Conservation (phyloP, 2,329 filamentous ascomycete species). For the Fusarium sp. region DNA sequence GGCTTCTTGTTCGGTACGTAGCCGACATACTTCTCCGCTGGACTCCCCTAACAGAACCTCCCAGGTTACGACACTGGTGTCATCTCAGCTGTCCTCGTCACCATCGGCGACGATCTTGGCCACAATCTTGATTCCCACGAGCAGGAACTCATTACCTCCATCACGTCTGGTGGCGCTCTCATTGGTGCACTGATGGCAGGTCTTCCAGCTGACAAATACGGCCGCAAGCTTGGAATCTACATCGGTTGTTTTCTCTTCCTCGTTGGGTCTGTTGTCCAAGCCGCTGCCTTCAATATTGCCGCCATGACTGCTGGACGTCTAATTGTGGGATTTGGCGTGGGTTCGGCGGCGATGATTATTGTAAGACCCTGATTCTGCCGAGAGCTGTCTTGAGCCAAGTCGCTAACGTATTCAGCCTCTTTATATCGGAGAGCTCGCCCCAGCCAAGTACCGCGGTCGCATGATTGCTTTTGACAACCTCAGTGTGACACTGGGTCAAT, state of each 20-base stretch:
- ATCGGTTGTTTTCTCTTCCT: constrained; percentile 40
- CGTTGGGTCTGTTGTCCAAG: constrained; percentile 40
- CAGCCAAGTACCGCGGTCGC: constrained; percentile 58
- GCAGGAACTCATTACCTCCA: constrained; percentile 61
- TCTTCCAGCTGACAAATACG: constrained; percentile 39
- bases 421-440: constrained; percentile 62
- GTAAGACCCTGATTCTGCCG: accelerated
- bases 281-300: constrained; percentile 37
- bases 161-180: constrained; percentile 54
- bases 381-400: too few relatives aligned
- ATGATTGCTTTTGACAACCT: constrained; percentile 61
- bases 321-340: constrained; percentile 59
- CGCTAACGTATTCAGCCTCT: constrained; percentile 13
- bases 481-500: constrained; percentile 53
- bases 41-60: accelerated
- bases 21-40: accelerated
- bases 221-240: constrained; percentile 43
- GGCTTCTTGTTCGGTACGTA: constrained; percentile 49
- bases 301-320: constrained; percentile 48
- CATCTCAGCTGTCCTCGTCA: constrained; percentile 47
- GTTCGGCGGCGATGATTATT: constrained; percentile 57
- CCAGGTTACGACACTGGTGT: constrained; percentile 48
- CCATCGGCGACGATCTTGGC: constrained; percentile 46
- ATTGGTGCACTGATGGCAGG: constrained; percentile 42
- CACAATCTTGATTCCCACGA: constrained; percentile 52